phyloP scores from a whole-genome alignment of 2,329 filamentous ascomycete genomes.

The Proliferodiscus dingleyae region DNA sequence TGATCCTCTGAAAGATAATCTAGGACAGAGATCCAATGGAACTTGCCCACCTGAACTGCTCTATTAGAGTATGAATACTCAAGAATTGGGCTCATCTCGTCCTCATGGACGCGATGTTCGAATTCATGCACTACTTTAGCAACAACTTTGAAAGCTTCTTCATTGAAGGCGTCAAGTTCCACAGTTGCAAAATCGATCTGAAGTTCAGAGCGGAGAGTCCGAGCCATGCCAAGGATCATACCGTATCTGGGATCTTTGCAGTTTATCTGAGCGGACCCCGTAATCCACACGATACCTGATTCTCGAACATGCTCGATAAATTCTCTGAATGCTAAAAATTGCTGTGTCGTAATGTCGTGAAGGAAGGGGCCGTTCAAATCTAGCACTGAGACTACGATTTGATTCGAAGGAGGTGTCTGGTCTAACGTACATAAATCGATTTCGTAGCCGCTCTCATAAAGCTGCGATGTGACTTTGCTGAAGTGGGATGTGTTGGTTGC shows the following conservation, averaged over 20 bases:
- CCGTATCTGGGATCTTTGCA: conserved; percentile 29
- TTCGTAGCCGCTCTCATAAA: conserved; percentile 8
- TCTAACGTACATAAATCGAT: conserved; percentile 6
- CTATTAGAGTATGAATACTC: conserved; percentile 29
- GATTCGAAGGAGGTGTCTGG: conserved; percentile 11
- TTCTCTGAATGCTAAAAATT: conserved; percentile 14
- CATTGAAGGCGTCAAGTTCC: not conserved
- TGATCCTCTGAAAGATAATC: conserved; percentile 11
- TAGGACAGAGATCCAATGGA: conserved; percentile 16
- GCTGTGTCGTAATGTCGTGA: conserved; percentile 17
- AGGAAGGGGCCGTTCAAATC: conserved; percentile 23
- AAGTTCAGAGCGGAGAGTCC: conserved; percentile 20
- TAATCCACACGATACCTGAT: conserved; percentile 32
- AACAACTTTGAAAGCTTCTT: not conserved
- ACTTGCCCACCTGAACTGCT: conserved; percentile 23
- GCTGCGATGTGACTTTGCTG: not conserved
- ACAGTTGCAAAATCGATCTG: conserved; percentile 11
- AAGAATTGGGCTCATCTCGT: conserved; percentile 20
- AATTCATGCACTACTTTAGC: conserved; percentile 31
- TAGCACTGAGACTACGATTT: conserved; percentile 15
- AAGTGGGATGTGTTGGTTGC: conserved; percentile 6
- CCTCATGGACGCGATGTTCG: not conserved
- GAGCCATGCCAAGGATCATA: conserved; percentile 31
- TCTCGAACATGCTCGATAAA: conserved; percentile 4
- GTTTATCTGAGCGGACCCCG: conserved; percentile 21